Percentiles rank a stretch among this genome's conserved stretches.
These are phyloP conservation scores for Hypoxylon sp. DNA, from an alignment of 2,329 filamentous ascomycete species.

Conservation along the genomic window DNA sequence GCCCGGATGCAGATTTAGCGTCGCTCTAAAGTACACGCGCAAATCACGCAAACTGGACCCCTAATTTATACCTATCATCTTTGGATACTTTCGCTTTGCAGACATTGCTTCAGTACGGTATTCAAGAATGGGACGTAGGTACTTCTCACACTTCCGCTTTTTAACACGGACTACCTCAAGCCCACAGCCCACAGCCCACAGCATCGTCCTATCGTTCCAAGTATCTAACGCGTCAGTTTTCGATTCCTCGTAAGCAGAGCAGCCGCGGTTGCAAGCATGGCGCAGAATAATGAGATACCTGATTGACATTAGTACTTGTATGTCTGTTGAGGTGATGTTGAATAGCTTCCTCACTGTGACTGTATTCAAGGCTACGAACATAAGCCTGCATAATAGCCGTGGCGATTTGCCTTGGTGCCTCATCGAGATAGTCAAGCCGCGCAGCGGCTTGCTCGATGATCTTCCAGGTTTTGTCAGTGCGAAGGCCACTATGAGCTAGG, in stretches of 20 bases:
- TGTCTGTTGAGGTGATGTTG: constrained; percentile 67
- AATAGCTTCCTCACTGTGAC: constrained; percentile 56
- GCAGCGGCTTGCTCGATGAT: constrained; percentile 58
- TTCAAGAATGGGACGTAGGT: no score
- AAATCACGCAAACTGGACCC: not conserved
- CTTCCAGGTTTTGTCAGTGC: constrained; percentile 45
- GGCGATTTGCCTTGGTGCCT: constrained; percentile 35
- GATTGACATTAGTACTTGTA: constrained; percentile 64
- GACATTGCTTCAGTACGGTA: no score
- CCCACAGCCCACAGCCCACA: not conserved
- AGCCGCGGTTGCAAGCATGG: constrained; percentile 64
- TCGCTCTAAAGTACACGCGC: not conserved
- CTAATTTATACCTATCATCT: not conserved
- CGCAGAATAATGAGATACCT: constrained; percentile 64
- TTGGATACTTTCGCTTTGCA: no score
- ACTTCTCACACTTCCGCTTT: not conserved
- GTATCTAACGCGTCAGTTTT: constrained; percentile 15
- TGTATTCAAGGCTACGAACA: constrained; percentile 43
- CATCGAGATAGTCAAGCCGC: constrained; percentile 57
- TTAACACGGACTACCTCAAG: not conserved
- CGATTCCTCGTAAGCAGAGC: constrained; percentile 29
- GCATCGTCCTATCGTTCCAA: no score
- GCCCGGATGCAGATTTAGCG: not conserved
- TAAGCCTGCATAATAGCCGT: constrained; percentile 40
- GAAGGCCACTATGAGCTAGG: not conserved